Evolutionary conservation across 2,329 filamentous ascomycete genomes (phyloP).

Genomic region (Epichloe sibirici): DNA sequence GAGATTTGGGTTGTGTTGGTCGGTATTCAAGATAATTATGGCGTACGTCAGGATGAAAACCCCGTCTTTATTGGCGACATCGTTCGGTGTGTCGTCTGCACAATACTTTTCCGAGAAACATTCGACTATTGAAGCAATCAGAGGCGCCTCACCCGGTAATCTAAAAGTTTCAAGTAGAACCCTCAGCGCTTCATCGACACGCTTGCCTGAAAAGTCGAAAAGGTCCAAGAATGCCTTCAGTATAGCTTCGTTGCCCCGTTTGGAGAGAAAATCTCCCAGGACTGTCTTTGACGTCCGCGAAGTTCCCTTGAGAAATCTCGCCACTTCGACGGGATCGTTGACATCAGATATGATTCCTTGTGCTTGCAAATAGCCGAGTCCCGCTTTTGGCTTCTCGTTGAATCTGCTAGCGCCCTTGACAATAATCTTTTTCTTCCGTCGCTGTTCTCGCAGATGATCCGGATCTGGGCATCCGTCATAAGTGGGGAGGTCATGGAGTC

Average conservation of each 20-base stretch:
- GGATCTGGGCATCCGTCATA: slow-evolving; percentile 56
- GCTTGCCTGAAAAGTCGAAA: slow-evolving; percentile 81
- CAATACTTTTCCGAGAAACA: slow-evolving; percentile 82
- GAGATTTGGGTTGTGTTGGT: slow-evolving; percentile 90
- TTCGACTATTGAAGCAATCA: slow-evolving; percentile 87
- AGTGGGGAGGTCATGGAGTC: slow-evolving; percentile 58
- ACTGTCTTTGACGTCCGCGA: slow-evolving; percentile 80
- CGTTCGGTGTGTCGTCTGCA: slow-evolving; percentile 53
- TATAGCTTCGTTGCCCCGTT: slow-evolving; percentile 76
- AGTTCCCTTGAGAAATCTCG: slow-evolving; percentile 79
- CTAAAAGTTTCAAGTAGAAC: slow-evolving; percentile 85
- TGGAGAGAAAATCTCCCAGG: slow-evolving; percentile 86
- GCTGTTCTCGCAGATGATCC: slow-evolving; percentile 53
- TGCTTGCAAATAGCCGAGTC: slow-evolving; percentile 72
- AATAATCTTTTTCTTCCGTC: slow-evolving; percentile 75
- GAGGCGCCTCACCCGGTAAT: slow-evolving; percentile 78
- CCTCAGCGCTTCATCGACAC: slow-evolving; percentile 81
- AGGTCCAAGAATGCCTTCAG: slow-evolving; percentile 70
- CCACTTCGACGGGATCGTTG: slow-evolving; percentile 63
- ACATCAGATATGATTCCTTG: slow-evolving; percentile 75
- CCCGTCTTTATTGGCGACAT: slow-evolving; percentile 74
- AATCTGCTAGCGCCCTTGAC: slow-evolving; percentile 82
- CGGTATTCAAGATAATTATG: slow-evolving; percentile 95
- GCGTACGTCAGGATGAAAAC: slow-evolving; percentile 88
- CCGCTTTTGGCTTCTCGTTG: slow-evolving; percentile 86